A percentile compares a stretch with the other conserved stretches of the same genome.
These are phyloP conservation scores for Phaeosphaeriaceae sp. DNA, from an alignment of 2,329 filamentous ascomycete species.

Conservation along the genomic window DNA sequence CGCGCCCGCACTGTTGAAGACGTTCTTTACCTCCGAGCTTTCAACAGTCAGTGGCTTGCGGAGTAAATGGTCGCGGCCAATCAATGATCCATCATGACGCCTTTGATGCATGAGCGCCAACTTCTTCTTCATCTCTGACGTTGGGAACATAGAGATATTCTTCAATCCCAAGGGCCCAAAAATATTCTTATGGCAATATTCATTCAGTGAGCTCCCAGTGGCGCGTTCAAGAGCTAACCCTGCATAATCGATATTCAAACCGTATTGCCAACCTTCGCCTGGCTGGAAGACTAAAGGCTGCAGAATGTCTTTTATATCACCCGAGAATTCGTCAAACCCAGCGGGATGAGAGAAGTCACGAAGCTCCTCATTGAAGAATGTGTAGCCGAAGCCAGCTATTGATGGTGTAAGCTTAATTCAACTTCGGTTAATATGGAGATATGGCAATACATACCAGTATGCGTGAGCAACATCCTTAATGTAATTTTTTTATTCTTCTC, in stretches of 20 bases:
- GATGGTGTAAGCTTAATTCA: neutral
- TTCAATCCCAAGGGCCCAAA: conserved; percentile 53
- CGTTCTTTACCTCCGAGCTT: conserved; percentile 48
- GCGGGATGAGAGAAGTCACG: conserved; percentile 55
- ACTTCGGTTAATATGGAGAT: neutral
- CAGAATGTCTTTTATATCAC: conserved; percentile 58
- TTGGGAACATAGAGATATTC: conserved; percentile 64
- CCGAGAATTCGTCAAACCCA: conserved; percentile 66
- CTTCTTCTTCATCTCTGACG: conserved; percentile 59
- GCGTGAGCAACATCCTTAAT: conserved; percentile 56
- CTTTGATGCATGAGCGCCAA: conserved; percentile 64
- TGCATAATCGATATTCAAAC: conserved; percentile 54
- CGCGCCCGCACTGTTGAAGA: conserved; percentile 66
- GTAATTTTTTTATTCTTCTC: conserved; percentile 55
- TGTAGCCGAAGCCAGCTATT: conserved; percentile 55
- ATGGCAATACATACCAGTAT: conserved; percentile 42
- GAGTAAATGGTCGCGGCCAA: conserved; percentile 57
- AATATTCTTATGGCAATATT: conserved; percentile 54
- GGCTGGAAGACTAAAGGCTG: conserved; percentile 66
- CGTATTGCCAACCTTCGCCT: conserved; percentile 65
- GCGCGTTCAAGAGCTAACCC: conserved; percentile 53
- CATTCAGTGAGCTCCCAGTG: conserved; percentile 52
- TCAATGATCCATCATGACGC: conserved; percentile 49
- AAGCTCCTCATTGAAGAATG: conserved; percentile 55
- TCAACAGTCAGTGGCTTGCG: conserved; percentile 56